A percentile compares a stretch with the other conserved stretches of the same genome.
Evolutionary conservation across 1,284 basidiomycete species (phyloP).

Genomic region (Ustilago curta): DNA sequence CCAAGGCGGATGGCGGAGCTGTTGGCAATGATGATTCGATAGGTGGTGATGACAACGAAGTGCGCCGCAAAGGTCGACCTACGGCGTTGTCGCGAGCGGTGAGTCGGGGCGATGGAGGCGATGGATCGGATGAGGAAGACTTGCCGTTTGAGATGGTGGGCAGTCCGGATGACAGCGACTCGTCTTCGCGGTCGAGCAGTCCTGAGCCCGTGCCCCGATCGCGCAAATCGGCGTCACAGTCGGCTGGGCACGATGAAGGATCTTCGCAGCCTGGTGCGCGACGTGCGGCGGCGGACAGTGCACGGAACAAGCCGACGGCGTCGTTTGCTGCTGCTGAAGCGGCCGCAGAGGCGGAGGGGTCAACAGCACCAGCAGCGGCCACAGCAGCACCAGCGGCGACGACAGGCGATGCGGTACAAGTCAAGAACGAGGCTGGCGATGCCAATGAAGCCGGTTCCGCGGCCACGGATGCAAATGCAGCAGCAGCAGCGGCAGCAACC

Average conservation of each 20-base stretch:
- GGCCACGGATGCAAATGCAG: slow-evolving; percentile 12
- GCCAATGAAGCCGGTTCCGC: slow-evolving; percentile 8
- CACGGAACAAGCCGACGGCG: slow-evolving; percentile 26
- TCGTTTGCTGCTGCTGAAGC: slow-evolving; percentile 28
- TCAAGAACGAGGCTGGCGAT: slow-evolving; percentile 23
- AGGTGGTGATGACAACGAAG: slow-evolving; percentile 14
- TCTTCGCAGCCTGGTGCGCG: slow-evolving; percentile 59
- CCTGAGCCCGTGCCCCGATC: slow-evolving; percentile 33
- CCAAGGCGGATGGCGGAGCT: slow-evolving; percentile 23
- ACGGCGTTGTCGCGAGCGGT: slow-evolving; percentile 18
- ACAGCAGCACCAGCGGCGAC: slow-evolving; percentile 1
- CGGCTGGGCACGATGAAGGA: slow-evolving; percentile 76
- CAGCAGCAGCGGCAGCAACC: slow-evolving; percentile 19
- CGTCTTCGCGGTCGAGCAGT: slow-evolving; percentile 47
- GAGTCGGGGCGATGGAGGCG: slow-evolving; percentile 25
- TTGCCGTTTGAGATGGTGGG: slow-evolving; percentile 64
- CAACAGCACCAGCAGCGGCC: slow-evolving; percentile 68
- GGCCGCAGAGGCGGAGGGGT: slow-evolving; percentile 18
- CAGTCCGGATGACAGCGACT: slow-evolving; percentile 58
- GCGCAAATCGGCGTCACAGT: slow-evolving; percentile 43
- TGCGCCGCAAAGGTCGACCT: slow-evolving; percentile 28
- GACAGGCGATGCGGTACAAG: background rate
- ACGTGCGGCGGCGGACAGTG: slow-evolving; percentile 37
- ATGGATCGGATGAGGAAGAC: slow-evolving; percentile 46
- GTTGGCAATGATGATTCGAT: slow-evolving; percentile 17